A percentile compares a stretch with the other conserved stretches of the same genome.
Conservation (phyloP, 140 eudicot genomes). For the Anethum foeniculum region DNA sequence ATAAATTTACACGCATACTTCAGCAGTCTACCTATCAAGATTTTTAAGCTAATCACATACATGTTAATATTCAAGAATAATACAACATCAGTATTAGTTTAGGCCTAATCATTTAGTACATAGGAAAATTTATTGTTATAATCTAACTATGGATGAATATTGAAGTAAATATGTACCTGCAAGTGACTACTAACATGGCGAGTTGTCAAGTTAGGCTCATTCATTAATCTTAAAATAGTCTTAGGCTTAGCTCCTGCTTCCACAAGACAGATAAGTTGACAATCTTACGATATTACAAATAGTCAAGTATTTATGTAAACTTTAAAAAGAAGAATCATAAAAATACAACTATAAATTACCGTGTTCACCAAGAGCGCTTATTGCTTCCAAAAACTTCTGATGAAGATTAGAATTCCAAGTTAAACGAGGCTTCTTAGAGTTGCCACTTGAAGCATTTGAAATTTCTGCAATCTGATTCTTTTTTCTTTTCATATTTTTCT, state of each 20-base stretch:
- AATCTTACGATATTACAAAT: no score
- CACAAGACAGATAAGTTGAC: background rate
- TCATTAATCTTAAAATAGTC: constrained; percentile 18
- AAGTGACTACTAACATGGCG: constrained; percentile 3
- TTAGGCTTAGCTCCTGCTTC: constrained; percentile 18
- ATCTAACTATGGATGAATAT: no score
- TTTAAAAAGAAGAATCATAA: background rate
- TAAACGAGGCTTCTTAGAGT: background rate
- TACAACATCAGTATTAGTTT: no score
- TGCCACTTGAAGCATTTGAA: background rate
- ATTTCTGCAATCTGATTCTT: background rate
- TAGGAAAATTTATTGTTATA: no score
- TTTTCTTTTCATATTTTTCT: background rate
- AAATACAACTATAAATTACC: background rate
- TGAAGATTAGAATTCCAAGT: constrained; percentile 15
- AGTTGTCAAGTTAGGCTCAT: constrained; percentile 25
- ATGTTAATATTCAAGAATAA: no score
- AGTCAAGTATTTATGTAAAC: background rate
- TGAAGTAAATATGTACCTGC: background rate
- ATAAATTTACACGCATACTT: no score
- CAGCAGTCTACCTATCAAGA: no score
- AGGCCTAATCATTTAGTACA: no score
- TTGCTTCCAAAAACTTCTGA: constrained; percentile 16
- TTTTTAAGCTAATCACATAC: no score
- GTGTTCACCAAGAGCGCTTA: constrained; percentile 12